Conservation (phyloP, 2,329 filamentous ascomycete genomes). For the Monilinia aucupariae region DNA sequence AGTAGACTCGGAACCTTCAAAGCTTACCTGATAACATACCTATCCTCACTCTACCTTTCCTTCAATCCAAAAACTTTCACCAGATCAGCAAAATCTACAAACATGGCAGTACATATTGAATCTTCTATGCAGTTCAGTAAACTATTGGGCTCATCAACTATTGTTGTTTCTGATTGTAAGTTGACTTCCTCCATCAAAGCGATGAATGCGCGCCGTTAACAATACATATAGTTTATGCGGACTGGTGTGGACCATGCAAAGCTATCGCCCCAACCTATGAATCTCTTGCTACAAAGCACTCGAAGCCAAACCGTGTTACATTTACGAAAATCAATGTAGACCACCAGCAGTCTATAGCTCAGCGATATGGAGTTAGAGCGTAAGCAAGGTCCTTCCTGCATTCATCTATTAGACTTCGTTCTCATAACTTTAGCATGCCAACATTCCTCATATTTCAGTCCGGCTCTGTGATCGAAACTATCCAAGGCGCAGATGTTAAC, state of each 20-base stretch:
- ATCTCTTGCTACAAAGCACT: slow-evolving; percentile 70
- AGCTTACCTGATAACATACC: not conserved
- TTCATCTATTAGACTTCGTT: not conserved
- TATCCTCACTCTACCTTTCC: not conserved
- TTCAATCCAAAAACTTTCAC: not conserved
- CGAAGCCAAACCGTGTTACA: slow-evolving; percentile 74
- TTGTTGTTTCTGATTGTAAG: slow-evolving; percentile 89
- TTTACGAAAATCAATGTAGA: slow-evolving; percentile 94
- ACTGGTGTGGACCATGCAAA: slow-evolving; percentile 83
- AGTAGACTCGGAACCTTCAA: not conserved
- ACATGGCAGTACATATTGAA: slow-evolving; percentile 46
- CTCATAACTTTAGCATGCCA: slow-evolving; percentile 56
- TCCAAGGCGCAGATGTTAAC: slow-evolving; percentile 74
- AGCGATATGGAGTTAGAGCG: slow-evolving; percentile 73
- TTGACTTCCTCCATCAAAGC: slow-evolving; percentile 29
- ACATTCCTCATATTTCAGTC: slow-evolving; percentile 90
- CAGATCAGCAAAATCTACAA: not conserved
- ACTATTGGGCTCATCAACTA: slow-evolving; percentile 64
- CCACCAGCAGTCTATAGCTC: slow-evolving; percentile 68
- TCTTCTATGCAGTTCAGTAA: slow-evolving; percentile 67
- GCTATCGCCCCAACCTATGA: slow-evolving; percentile 87
- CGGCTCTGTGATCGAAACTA: slow-evolving; percentile 65
- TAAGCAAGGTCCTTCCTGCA: slow-evolving; percentile 37
- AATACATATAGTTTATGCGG: slow-evolving; percentile 67
- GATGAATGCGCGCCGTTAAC: slow-evolving; percentile 27